Evolutionary conservation across 768 basidiomycete species (phyloP).

Genomic region (Favolaschia claudopus): DNA sequence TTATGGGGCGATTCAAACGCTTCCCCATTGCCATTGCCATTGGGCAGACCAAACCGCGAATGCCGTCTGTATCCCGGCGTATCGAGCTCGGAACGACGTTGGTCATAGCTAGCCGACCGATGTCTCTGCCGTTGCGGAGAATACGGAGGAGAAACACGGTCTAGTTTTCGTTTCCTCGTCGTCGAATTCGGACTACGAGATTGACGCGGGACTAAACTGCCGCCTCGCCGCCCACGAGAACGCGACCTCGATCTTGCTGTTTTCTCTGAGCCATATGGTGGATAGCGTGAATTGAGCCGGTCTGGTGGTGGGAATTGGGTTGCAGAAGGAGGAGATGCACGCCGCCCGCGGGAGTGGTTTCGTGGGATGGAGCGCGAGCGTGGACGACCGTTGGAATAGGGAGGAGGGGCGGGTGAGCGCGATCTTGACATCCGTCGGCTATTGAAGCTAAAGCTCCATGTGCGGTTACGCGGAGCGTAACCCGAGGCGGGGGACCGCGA

Average conservation of each 20-base stretch:
- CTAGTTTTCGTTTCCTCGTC: conserved; percentile 11
- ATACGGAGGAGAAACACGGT: not conserved
- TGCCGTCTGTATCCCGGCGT: not conserved
- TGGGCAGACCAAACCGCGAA: too few relatives aligned
- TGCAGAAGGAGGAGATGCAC: too few relatives aligned
- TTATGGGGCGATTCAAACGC: too few relatives aligned
- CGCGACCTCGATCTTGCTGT: conserved; percentile 16
- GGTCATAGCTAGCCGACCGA: not conserved
- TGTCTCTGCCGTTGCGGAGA: not conserved
- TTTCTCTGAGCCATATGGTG: conserved; percentile 3
- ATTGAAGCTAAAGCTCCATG: conserved; percentile 5
- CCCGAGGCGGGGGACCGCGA: conserved; percentile 3
- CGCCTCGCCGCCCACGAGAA: conserved; percentile 7
- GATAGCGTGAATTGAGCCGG: conserved; percentile 15
- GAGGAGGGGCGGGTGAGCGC: conserved; percentile 12
- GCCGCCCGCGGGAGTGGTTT: not conserved
- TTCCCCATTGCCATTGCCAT: too few relatives aligned
- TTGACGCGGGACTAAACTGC: not conserved
- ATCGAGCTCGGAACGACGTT: too few relatives aligned
- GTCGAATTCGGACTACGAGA: conserved; percentile 16
- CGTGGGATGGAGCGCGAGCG: conserved; percentile 4
- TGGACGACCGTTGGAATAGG: conserved; percentile 8
- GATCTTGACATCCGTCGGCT: conserved; percentile 1
- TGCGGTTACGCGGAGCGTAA: not conserved
- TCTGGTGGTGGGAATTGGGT: too few relatives aligned